Percentiles rank a stretch among this genome's conserved stretches.
phyloP scores from a whole-genome alignment of 1,284 basidiomycete species.

The Sanghuangporus baumii region DNA sequence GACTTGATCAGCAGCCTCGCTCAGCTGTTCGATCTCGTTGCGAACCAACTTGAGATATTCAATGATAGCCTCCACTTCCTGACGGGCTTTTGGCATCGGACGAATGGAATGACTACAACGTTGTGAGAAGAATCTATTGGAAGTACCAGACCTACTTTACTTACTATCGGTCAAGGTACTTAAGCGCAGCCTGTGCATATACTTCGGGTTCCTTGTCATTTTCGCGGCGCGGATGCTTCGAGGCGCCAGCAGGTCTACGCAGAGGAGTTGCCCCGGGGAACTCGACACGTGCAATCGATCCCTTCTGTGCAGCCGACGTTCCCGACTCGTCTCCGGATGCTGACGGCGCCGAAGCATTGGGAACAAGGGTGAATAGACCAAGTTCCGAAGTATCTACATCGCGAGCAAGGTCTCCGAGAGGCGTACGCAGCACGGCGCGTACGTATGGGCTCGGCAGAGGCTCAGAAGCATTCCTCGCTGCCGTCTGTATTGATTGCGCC shows the following conservation, averaged over 20 bases:
- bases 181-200: slow-evolving; percentile 66
- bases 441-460: slow-evolving; percentile 11
- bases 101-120: slow-evolving; percentile 50
- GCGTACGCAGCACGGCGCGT: slow-evolving; percentile 52
- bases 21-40: slow-evolving; percentile 45
- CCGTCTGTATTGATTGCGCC: slow-evolving; percentile 7
- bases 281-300: slow-evolving; percentile 53
- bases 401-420: slow-evolving; percentile 64
- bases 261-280: slow-evolving; percentile 68
- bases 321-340: slow-evolving; percentile 56
- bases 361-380: slow-evolving; percentile 60
- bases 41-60: slow-evolving; percentile 47
- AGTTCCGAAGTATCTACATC: slow-evolving; percentile 59
- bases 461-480: not conserved
- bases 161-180: slow-evolving; percentile 69
- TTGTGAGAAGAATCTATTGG: not conserved
- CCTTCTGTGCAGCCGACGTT: slow-evolving; percentile 57
- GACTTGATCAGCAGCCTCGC: slow-evolving; percentile 48
- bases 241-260: slow-evolving; percentile 41
- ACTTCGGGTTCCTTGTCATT: slow-evolving; percentile 61
- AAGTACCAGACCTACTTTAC: slow-evolving; percentile 24
- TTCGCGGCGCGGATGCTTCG: slow-evolving; percentile 23
- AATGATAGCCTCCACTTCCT: slow-evolving; percentile 49
- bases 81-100: slow-evolving; percentile 64
- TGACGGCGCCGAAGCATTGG: slow-evolving; percentile 38